A percentile compares a stretch with the other conserved stretches of the same genome.
These are phyloP conservation scores for Pseudohalonectria lignicola DNA, from an alignment of 2,329 filamentous ascomycete species.

Conservation along the genomic window DNA sequence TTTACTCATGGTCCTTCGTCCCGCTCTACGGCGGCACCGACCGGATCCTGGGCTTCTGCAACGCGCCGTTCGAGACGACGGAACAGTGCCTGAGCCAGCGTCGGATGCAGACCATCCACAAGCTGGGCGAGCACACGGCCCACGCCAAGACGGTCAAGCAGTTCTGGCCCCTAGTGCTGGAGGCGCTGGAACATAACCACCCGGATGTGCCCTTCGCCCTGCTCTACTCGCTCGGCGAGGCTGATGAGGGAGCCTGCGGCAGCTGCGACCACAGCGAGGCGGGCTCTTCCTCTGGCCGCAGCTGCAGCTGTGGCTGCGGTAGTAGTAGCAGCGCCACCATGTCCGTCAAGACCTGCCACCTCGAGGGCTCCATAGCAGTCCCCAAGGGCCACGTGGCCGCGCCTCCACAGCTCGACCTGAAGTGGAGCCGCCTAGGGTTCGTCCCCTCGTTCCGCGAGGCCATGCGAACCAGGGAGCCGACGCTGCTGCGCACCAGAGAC, in stretches of 20 bases:
- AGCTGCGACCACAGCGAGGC: neutral
- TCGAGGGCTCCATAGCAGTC: slow-evolving; percentile 22
- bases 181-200: slow-evolving; percentile 20
- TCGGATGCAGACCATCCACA: slow-evolving; percentile 20
- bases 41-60: slow-evolving; percentile 26
- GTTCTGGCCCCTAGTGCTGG: slow-evolving; percentile 21
- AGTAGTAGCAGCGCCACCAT: slow-evolving; percentile 23
- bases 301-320: no score
- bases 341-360: slow-evolving; percentile 21
- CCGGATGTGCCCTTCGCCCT: slow-evolving; percentile 28
- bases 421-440: slow-evolving; percentile 20
- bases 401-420: slow-evolving; percentile 21
- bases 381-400: slow-evolving; percentile 20
- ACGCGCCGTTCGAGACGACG: slow-evolving; percentile 25
- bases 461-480: slow-evolving; percentile 22
- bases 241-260: slow-evolving; percentile 12
- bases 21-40: slow-evolving; percentile 24
- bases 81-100: slow-evolving; percentile 19
- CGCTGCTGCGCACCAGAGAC: slow-evolving; percentile 16
- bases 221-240: slow-evolving; percentile 26
- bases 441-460: slow-evolving; percentile 24
- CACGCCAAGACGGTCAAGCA: slow-evolving; percentile 21
- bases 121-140: slow-evolving; percentile 17
- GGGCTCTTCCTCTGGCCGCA: no score
- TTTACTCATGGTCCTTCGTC: slow-evolving; percentile 24